Evolutionary conservation across 768 basidiomycete genomes (phyloP), one percentile per base, ranked within the genome.

Genomic region (Auricularia heimuer): DNA sequence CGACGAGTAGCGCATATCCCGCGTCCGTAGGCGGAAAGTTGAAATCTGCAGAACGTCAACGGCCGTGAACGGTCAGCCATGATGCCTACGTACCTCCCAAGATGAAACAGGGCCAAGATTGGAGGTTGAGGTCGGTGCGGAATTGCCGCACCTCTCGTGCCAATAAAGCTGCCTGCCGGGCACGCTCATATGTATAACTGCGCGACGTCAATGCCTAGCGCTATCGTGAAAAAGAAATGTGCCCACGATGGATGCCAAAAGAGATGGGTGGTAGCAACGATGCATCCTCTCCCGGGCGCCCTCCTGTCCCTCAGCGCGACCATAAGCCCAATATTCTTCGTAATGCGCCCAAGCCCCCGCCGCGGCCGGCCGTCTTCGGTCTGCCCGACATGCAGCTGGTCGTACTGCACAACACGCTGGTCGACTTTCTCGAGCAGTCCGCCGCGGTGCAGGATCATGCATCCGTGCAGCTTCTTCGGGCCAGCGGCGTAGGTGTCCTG

Each of bases 221-320:
- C 21, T 12, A n/a, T n/a, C 37, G 24, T 24, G 24, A 10, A 51
- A 37, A n/a, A 42, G 3, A 24, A 1, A 16, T 14, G 62, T 4
- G 14, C 83, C 65, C 75, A 93, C 86, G 81, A 83, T 4, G 94
- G 94, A 75, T 96, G 94, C 95, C 95, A 98, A 74, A 97, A 98
- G 29, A 96, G 78, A 77, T 98, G 95, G 0, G 94, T 94, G 1
- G 95, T 97, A 2, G 85, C 92, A 14, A 95, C 77, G 47, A 96
- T 76, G 39, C 92, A 74, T 3, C 94, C 92, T 45, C 78, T 75
- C 6, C 71, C 65, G 34, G 76, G 69, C 16, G 78, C 69, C 8
- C 74, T 75, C 4, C 76, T 72, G 56, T 76, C 77, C 68, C 79
- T 77, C 63, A 98, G 76, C 1, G 88, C 88, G 21, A 91, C 81